Evolutionary conservation across 768 basidiomycete species (phyloP).

Genomic region (Psilocybe sp.): DNA sequence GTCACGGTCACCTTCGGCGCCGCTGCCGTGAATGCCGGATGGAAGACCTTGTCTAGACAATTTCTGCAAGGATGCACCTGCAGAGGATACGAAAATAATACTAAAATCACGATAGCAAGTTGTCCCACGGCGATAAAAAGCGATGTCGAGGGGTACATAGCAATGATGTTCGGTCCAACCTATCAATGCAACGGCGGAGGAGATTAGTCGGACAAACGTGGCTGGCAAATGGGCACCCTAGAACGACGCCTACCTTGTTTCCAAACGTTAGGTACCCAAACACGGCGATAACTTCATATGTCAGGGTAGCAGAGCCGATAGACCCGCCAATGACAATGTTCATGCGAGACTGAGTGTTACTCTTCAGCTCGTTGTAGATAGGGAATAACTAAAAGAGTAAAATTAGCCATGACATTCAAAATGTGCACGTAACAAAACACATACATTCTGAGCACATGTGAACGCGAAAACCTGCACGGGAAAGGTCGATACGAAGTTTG

Average conservation of each 20-base stretch:
- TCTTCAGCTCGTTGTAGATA: conserved; percentile 86
- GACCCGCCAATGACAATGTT: conserved; percentile 85
- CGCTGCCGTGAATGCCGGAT: conserved; percentile 30
- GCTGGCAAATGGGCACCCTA: background rate
- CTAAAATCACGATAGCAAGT: conserved; percentile 86
- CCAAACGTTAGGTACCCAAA: conserved; percentile 96
- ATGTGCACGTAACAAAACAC: conserved; percentile 25
- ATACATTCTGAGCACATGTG: conserved; percentile 90
- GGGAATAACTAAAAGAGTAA: conserved; percentile 69
- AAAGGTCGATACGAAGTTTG: conserved; percentile 79
- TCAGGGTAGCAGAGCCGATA: conserved; percentile 79
- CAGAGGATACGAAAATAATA: conserved; percentile 90
- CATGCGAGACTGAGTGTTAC: conserved; percentile 79
- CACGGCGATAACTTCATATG: conserved; percentile 85
- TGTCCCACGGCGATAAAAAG: conserved; percentile 92
- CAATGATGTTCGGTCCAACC: conserved; percentile 92
- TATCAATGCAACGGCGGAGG: conserved; percentile 21
- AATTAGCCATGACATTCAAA: conserved; percentile 1
- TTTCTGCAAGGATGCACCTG: conserved; percentile 94
- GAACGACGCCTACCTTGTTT: conserved; percentile 51
- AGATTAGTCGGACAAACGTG: conserved; percentile 7
- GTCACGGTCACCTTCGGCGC: conserved; percentile 28
- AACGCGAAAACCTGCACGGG: conserved; percentile 93
- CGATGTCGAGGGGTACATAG: conserved; percentile 90
- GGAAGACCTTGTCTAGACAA: conserved; percentile 89